phyloP scores from a whole-genome alignment of 2,329 filamentous ascomycete species.

The Pseudopithomyces chartarum region DNA sequence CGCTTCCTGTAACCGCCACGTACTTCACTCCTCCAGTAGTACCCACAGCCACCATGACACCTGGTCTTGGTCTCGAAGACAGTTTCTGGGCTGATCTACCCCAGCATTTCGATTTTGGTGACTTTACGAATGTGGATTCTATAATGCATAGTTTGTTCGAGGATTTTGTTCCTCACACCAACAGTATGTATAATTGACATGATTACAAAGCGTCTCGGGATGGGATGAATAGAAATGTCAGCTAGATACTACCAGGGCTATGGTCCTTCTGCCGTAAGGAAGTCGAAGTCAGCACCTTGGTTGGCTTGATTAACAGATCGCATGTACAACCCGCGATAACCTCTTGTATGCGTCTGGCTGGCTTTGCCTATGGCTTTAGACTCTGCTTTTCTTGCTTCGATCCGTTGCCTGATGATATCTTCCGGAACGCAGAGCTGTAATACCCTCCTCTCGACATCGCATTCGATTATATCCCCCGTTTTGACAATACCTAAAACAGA shows the following conservation, averaged over 20 bases:
- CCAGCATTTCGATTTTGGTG: neutral
- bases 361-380: constrained; percentile 30
- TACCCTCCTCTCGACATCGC: constrained; percentile 50
- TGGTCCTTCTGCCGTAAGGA: constrained; percentile 50
- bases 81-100: neutral
- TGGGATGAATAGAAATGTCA: neutral
- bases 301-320: constrained; percentile 65
- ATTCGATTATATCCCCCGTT: constrained; percentile 55
- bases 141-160: constrained; percentile 14
- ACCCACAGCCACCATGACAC: neutral
- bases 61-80: neutral
- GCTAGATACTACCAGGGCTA: neutral
- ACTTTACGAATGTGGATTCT: constrained; percentile 6
- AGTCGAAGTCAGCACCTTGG: constrained; percentile 64
- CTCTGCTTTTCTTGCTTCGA: constrained; percentile 38
- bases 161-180: constrained; percentile 9
- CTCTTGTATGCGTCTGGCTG: constrained; percentile 46
- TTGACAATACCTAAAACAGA: constrained; percentile 55
- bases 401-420: constrained; percentile 44
- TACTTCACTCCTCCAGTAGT: too few relatives aligned
- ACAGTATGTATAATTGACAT: neutral
- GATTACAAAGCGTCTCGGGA: neutral
- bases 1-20: neutral
- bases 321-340: constrained; percentile 65
- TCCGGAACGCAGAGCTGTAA: constrained; percentile 50